Conservation (phyloP, 129 eudicot species). For the Flaveria robusta region DNA sequence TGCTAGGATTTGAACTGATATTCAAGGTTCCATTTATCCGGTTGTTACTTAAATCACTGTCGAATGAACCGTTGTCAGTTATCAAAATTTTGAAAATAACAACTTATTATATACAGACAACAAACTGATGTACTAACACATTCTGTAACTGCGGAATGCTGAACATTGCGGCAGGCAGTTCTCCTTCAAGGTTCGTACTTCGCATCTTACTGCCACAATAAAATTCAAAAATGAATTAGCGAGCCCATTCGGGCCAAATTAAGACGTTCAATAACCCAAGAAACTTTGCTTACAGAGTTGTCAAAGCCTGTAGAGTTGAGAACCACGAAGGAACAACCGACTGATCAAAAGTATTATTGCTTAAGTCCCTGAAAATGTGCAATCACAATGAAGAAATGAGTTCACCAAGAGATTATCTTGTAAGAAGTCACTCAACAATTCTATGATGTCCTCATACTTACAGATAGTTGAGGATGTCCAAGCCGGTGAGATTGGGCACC, state of each 20-base stretch:
- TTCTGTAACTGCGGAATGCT: conserved; percentile 55
- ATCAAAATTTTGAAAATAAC: conserved; percentile 33
- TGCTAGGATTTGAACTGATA: conserved; percentile 51
- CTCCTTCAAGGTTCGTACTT: conserved; percentile 55
- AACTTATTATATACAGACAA: background rate
- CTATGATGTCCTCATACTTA: conserved; percentile 25
- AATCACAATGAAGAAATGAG: background rate
- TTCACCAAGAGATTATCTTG: background rate
- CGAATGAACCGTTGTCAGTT: background rate
- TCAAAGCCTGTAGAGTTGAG: conserved; percentile 41
- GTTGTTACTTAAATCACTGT: conserved; percentile 51
- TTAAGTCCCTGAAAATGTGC: conserved; percentile 45
- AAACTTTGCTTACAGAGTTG: conserved; percentile 39
- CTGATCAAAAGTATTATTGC: conserved; percentile 41
- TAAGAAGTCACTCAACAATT: background rate
- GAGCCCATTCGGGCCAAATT: background rate
- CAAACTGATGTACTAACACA: conserved; percentile 44
- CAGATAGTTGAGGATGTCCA: conserved; percentile 45
- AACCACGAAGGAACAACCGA: conserved; percentile 44
- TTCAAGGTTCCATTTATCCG: conserved; percentile 48
- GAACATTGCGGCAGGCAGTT: conserved; percentile 52
- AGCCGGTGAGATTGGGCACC: conserved; percentile 46
- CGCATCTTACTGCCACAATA: conserved; percentile 34
- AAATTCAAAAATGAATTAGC: background rate
- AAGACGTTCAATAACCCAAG: background rate